Conservation (phyloP, 805 yeast genomes). For the Schwanniomyces vanrijiae region DNA sequence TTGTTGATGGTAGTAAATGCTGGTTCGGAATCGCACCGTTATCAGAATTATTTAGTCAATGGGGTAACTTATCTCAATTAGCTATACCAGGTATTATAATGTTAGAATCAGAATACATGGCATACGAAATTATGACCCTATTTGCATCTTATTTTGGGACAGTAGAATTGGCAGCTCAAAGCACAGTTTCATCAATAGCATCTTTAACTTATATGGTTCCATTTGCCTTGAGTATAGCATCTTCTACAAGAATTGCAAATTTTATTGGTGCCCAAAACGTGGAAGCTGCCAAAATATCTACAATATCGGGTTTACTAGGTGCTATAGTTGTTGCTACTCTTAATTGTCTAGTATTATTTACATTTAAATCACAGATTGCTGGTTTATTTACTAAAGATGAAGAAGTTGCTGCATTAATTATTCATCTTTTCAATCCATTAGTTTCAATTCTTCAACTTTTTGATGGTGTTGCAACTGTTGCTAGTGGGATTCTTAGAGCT, state of each 20-base stretch:
- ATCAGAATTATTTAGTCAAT: slow-evolving; percentile 29
- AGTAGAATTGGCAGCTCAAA: slow-evolving; percentile 50
- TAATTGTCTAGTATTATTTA: slow-evolving; percentile 47
- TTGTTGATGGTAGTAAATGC: slow-evolving; percentile 64
- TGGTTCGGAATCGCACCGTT: slow-evolving; percentile 61
- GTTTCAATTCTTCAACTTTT: slow-evolving; percentile 64
- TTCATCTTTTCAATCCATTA: slow-evolving; percentile 54
- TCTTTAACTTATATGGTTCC: slow-evolving; percentile 46
- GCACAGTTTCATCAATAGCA: slow-evolving; percentile 49
- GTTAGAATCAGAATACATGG: slow-evolving; percentile 46
- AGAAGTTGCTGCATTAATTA: slow-evolving; percentile 54
- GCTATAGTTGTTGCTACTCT: slow-evolving; percentile 28
- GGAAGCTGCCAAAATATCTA: slow-evolving; percentile 35
- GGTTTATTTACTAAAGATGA: slow-evolving; percentile 60
- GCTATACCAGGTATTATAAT: slow-evolving; percentile 47
- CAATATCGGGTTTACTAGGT: slow-evolving; percentile 28
- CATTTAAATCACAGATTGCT: slow-evolving; percentile 52
- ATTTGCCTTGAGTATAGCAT: slow-evolving; percentile 45
- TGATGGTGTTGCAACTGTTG: slow-evolving; percentile 70
- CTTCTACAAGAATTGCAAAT: slow-evolving; percentile 45
- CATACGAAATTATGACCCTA: slow-evolving; percentile 47
- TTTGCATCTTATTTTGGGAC: slow-evolving; percentile 51
- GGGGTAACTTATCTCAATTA: slow-evolving; percentile 35
- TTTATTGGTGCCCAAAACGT: slow-evolving; percentile 44
- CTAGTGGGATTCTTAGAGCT: slow-evolving; percentile 73